phyloP scores from a whole-genome alignment of 1,139 yeast species.

The Nakaseomyces uthaithaninus region DNA sequence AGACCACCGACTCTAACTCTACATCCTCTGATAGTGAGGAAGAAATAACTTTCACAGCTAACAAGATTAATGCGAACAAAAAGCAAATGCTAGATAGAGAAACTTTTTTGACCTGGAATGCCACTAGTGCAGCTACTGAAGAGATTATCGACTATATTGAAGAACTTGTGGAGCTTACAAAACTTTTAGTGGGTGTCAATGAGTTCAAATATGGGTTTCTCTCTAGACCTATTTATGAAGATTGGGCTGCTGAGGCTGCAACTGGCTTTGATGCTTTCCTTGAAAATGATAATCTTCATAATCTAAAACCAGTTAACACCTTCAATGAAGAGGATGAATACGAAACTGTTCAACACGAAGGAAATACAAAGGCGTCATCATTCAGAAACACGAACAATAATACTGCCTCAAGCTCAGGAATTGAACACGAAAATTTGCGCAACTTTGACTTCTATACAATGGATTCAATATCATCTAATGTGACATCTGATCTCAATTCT shows the following conservation, averaged over 20 bases:
- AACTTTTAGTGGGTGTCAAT: slow-evolving; percentile 40
- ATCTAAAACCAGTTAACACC: not conserved
- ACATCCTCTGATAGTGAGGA: slow-evolving; percentile 7
- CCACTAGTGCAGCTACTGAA: slow-evolving; percentile 41
- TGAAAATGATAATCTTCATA: slow-evolving; percentile 10
- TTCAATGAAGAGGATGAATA: slow-evolving; percentile 5
- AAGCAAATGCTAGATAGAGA: slow-evolving; percentile 31
- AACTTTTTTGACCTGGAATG: slow-evolving; percentile 44
- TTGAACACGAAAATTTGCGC: slow-evolving; percentile 5
- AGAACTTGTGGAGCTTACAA: slow-evolving; percentile 37
- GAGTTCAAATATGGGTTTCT: slow-evolving; percentile 44
- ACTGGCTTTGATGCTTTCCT: slow-evolving; percentile 29
- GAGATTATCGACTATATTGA: slow-evolving; percentile 44
- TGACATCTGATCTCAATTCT: slow-evolving; percentile 3
- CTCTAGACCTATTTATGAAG: slow-evolving; percentile 40
- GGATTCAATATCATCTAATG: slow-evolving; percentile 12
- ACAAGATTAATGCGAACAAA: not conserved
- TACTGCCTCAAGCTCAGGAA: slow-evolving; percentile 2
- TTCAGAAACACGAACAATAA: slow-evolving; percentile 1
- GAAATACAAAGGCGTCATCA: not conserved
- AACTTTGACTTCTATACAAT: slow-evolving; percentile 12
- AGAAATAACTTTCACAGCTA: slow-evolving; percentile 3
- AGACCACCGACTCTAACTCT: slow-evolving; percentile 10
- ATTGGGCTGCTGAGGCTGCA: slow-evolving; percentile 37
- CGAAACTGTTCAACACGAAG: not conserved